Percentiles rank a stretch among this genome's conserved stretches.
Evolutionary conservation across 495 filamentous ascomycete species (phyloP).

Genomic region (Penicillium soppii): DNA sequence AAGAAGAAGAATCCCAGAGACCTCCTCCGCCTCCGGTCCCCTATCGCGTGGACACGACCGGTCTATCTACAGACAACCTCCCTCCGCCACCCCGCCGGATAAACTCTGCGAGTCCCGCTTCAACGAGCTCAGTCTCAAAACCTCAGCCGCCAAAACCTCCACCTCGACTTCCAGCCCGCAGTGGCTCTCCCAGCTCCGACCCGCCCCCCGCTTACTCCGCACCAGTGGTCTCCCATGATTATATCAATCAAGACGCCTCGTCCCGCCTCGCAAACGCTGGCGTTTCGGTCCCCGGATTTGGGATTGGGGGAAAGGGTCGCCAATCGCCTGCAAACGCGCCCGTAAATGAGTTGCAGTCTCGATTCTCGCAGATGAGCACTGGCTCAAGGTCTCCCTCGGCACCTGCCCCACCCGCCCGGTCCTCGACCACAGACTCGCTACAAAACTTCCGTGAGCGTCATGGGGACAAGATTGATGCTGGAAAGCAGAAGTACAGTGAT

Average conservation of each 20-base stretch:
- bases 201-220: conserved; percentile 55
- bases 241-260: conserved; percentile 68
- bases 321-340: conserved; percentile 27
- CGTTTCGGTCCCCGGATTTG: conserved; percentile 77
- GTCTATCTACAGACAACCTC: conserved; percentile 63
- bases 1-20: conserved; percentile 40
- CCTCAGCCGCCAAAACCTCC: conserved; percentile 57
- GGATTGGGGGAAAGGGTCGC: conserved; percentile 54
- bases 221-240: conserved; percentile 31
- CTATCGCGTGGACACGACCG: conserved; percentile 69
- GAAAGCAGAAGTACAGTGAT: conserved; percentile 58
- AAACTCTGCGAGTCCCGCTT: conserved; percentile 40
- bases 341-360: conserved; percentile 65
- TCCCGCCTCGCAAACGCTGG: conserved; percentile 72
- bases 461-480: conserved; percentile 67
- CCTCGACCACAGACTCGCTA: conserved; percentile 41
- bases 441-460: conserved; percentile 72
- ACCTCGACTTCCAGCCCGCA: conserved; percentile 74
- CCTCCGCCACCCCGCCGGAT: conserved; percentile 68
- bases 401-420: conserved; percentile 37
- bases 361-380: conserved; percentile 59
- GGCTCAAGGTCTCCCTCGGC: conserved; percentile 21
- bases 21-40: conserved; percentile 59
- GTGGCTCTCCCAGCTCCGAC: conserved; percentile 45
- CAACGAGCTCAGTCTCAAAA: conserved; percentile 34